These are phyloP conservation scores for Coemansia sp. DNA, from an alignment of 192 early-diverging fungal species.

Conservation along the genomic window DNA sequence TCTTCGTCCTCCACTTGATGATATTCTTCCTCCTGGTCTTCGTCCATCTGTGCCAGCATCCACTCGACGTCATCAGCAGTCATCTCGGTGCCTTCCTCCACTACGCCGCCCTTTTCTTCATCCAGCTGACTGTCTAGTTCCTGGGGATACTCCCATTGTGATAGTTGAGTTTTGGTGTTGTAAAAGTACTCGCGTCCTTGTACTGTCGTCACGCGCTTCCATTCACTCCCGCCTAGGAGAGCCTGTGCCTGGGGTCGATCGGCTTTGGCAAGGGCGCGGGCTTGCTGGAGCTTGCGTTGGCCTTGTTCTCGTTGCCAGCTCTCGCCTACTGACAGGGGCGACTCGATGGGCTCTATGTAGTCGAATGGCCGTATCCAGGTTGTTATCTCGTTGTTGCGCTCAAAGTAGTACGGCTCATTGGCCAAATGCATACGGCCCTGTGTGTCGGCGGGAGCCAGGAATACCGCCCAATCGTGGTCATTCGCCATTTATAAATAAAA, in stretches of 20 bases:
- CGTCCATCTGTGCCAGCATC: slow-evolving; percentile 49
- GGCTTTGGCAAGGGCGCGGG: slow-evolving; percentile 10
- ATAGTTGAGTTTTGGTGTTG: slow-evolving; percentile 14
- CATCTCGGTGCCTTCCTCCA: slow-evolving; percentile 29
- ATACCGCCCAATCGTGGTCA: slow-evolving; percentile 44
- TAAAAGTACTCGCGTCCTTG: slow-evolving; percentile 40
- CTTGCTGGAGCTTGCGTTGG: not conserved
- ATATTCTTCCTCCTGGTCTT: slow-evolving; percentile 4
- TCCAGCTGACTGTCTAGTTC: not conserved
- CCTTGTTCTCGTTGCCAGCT: slow-evolving; percentile 16
- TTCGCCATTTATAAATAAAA: not conserved
- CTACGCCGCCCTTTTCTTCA: not conserved
- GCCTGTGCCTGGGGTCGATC: slow-evolving; percentile 20
- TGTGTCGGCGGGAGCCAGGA: slow-evolving; percentile 22
- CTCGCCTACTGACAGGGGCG: slow-evolving; percentile 6
- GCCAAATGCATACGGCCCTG: slow-evolving; percentile 5
- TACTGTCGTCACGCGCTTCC: slow-evolving; percentile 31
- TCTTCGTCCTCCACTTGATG: not conserved
- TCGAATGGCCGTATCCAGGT: slow-evolving; percentile 53
- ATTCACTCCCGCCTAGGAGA: not conserved
- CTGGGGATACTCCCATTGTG: slow-evolving; percentile 24
- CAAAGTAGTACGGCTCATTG: slow-evolving; percentile 40
- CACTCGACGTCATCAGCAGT: slow-evolving; percentile 47
- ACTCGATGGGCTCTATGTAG: slow-evolving; percentile 4
- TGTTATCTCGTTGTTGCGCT: slow-evolving; percentile 37